Base-by-base conservation (phyloP, 768 basidiomycete species). In the Porpolomopsis calyptriformis region DNA sequence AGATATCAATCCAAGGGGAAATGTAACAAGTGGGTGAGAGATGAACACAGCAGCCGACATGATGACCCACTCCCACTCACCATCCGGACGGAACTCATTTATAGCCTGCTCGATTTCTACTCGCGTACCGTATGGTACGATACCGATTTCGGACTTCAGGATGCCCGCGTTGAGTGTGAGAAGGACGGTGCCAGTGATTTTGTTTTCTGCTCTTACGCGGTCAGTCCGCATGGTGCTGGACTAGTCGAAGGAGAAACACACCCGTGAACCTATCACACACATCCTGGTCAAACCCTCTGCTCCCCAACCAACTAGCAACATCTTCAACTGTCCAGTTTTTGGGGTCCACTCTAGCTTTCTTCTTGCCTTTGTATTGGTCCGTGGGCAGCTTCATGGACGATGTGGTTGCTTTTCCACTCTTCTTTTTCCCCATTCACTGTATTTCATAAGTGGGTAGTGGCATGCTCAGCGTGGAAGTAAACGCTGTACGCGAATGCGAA, bases 171-270 rank as follows among this genome's bases (percentile, higher is more conserved):
- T 91, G 48, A 98, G 82, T 56, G 93, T 92, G 47, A 97, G 78
- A 8, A 99, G 76, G 27, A 97, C 87, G 55, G 97, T 93, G 16
- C 94, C 94, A 0, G 91, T 87, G 46, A 99, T 97, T 67, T 98
- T 94, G 78, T 98, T 91, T 66, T 98, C 94, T 92, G 59, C 31
- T 42, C 22, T 7, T 42, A 40, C 49, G 34, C n/a, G 20, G 36
- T 45, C 44, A 41, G 35, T 25, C 8, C n/a, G 43, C 27, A 2
- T 46, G 25, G 18, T 14, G 16, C 42, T 8, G 19, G 40, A 24
- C n/a, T 4, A 7, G 22, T 16, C 24, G 4, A 50, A 11, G 22
- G 27, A 23, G 11, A 22, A 26, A 68, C 77, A 51, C 54, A 88
- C 90, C 90, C 34, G 73, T 78, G 58, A 99, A 97, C 59, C 87